These are phyloP conservation scores for Dioscorea alata DNA, from an alignment of 106 monocot species.

Conservation along the genomic window DNA sequence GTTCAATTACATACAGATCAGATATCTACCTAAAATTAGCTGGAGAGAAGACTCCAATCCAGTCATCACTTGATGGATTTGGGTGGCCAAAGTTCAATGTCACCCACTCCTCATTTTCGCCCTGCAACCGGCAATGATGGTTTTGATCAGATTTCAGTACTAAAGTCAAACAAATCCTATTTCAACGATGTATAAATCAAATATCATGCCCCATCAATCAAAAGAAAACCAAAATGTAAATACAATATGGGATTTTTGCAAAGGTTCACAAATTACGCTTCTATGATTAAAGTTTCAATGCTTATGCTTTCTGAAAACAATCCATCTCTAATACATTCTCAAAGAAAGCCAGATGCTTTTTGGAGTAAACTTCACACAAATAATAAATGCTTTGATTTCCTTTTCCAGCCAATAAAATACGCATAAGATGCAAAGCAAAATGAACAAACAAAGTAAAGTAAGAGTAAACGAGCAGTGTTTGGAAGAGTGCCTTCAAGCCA, in stretches of 20 bases:
- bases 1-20: neutral
- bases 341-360: too few relatives aligned
- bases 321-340: neutral
- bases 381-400: too few relatives aligned
- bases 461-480: neutral
- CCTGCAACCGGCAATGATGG: constrained; percentile 23
- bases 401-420: too few relatives aligned
- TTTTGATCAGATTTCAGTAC: neutral
- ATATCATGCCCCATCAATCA: too few relatives aligned
- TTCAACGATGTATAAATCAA: too few relatives aligned
- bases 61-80: constrained; percentile 70
- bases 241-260: too few relatives aligned
- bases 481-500: constrained; percentile 52
- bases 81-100: constrained; percentile 47
- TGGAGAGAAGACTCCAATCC: constrained; percentile 99
- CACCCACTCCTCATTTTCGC: constrained; percentile 70
- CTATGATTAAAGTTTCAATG: too few relatives aligned
- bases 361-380: too few relatives aligned
- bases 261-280: too few relatives aligned
- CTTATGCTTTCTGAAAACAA: neutral
- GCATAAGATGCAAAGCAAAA: neutral
- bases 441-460: neutral
- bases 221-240: too few relatives aligned
- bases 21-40: constrained; percentile 67
- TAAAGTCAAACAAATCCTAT: too few relatives aligned